Percentiles rank a stretch among this genome's conserved stretches.
These are phyloP conservation scores for Russula vinacea DNA, from an alignment of 768 basidiomycete species.

Conservation along the genomic window DNA sequence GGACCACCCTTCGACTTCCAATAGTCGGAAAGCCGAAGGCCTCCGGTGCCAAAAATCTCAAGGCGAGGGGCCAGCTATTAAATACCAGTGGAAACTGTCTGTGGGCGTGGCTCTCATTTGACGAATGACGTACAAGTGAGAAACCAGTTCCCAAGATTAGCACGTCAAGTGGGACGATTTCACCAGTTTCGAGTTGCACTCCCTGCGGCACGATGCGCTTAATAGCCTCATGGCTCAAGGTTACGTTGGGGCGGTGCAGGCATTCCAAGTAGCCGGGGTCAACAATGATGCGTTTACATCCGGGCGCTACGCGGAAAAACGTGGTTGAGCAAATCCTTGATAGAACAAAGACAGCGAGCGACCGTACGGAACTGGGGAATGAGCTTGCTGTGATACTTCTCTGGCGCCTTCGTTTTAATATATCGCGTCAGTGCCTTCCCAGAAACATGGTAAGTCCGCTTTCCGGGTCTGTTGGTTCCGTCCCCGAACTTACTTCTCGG, in stretches of 20 bases:
- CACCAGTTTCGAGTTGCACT: slow-evolving; percentile 48
- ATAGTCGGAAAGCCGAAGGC: slow-evolving; percentile 45
- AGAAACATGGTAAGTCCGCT: background rate
- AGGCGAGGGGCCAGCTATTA: slow-evolving; percentile 21
- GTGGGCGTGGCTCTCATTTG: background rate
- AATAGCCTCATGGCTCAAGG: slow-evolving; percentile 48
- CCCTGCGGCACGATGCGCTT: slow-evolving; percentile 50
- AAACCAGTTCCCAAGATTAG: slow-evolving; percentile 59
- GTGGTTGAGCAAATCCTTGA: background rate
- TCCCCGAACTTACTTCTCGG: slow-evolving; percentile 11
- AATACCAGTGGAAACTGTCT: slow-evolving; percentile 2
- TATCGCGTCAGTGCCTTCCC: slow-evolving; percentile 44
- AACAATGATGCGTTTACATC: slow-evolving; percentile 62
- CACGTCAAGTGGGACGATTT: slow-evolving; percentile 52
- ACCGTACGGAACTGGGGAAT: slow-evolving; percentile 52
- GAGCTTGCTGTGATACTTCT: slow-evolving; percentile 34
- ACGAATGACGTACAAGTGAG: slow-evolving; percentile 40
- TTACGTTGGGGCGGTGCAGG: slow-evolving; percentile 53
- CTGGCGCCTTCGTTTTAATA: slow-evolving; percentile 47
- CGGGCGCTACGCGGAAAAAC: slow-evolving; percentile 41
- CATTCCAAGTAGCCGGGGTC: slow-evolving; percentile 58
- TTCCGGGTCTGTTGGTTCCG: background rate
- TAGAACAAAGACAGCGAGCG: background rate
- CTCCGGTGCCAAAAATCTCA: slow-evolving; percentile 43
- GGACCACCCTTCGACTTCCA: slow-evolving; percentile 48